Evolutionary conservation across 371 early-diverging fungal species (phyloP).

Genomic region (Rhizopus stolonifer): DNA sequence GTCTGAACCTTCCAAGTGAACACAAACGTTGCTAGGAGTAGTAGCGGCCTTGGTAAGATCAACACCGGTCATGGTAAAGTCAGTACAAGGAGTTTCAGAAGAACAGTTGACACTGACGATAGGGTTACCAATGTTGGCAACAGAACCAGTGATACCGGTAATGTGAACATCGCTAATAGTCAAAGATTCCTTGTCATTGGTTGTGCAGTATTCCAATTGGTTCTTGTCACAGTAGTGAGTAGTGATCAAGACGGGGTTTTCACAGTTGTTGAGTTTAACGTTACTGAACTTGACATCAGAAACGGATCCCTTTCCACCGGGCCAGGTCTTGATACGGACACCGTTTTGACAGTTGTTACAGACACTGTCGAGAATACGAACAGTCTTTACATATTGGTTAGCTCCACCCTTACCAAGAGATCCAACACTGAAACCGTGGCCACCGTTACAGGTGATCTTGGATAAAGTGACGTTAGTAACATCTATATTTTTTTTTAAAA

Average conservation of each 20-base stretch:
- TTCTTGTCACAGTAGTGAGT: slow-evolving; percentile 42
- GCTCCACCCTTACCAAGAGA: slow-evolving; percentile 35
- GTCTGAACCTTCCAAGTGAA: slow-evolving; percentile 11
- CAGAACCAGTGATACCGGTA: slow-evolving; percentile 23
- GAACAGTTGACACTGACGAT: slow-evolving; percentile 33
- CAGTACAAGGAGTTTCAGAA: slow-evolving; percentile 23
- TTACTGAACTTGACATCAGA: slow-evolving; percentile 24
- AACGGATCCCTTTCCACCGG: slow-evolving; percentile 34
- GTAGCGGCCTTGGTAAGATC: slow-evolving; percentile 17
- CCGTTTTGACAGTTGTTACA: slow-evolving; percentile 41
- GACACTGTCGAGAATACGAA: slow-evolving; percentile 20
- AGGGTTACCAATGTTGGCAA: slow-evolving; percentile 12
- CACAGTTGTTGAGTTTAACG: slow-evolving; percentile 19
- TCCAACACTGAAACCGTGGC: slow-evolving; percentile 41
- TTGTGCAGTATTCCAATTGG: slow-evolving; percentile 23
- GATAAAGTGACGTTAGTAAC: slow-evolving; percentile 25
- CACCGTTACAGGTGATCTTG: slow-evolving; percentile 23
- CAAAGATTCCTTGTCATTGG: slow-evolving; percentile 21
- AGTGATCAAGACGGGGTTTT: slow-evolving; percentile 37
- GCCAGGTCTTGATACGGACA: slow-evolving; percentile 43
- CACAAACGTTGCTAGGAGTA: slow-evolving; percentile 17
- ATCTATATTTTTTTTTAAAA: no score
- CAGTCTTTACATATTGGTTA: slow-evolving; percentile 23
- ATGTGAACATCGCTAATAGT: slow-evolving; percentile 28
- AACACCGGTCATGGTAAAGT: slow-evolving; percentile 21